Evolutionary conservation across 2,329 filamentous ascomycete species (phyloP), one percentile per base, ranked within the genome.

Genomic region (Xenoacremonium recifei): DNA sequence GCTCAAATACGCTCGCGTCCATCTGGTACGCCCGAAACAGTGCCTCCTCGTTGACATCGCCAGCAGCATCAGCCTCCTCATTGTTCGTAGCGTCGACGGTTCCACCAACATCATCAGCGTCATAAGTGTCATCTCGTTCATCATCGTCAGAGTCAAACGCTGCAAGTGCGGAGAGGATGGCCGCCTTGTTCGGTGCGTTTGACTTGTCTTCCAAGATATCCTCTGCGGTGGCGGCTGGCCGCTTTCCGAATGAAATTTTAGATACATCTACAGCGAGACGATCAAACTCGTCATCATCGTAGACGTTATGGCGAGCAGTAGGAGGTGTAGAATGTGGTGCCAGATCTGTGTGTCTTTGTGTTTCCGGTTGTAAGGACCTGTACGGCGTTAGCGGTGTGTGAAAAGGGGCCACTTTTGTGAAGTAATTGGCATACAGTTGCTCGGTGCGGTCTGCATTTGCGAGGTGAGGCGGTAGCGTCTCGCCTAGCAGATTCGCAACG

Each of bases 61-160:
- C 67, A 5, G 53, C 57, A 12, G 66, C 71, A 42, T 76, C 71
- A 1, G 67, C 67, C 44, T 78, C 74, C 44, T 78, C 74, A 38
- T 80, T 78, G 25, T 77, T 73, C n/a, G 80, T 74, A 5, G 78
- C 72, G 15, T 96, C 90, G 3, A 96, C 83, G 0, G 87, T 88
- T 17, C 92, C 91, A 25, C 93, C 93, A 3, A 97, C 89, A 59
- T 97, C 93, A 37, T 83, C 89, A 2, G 85, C 82, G 57, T 99
- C 93, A 61, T 99, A 99, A 0, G 92, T 97, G 63, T 99, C 93
- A 63, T 99, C 93, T 25, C 90, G 81, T 68, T 99, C 93, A 62
- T 99, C 93, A 53, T 97, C 93, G 55, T 97, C 92, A 0, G 85
- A 85, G 67, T 97, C 91, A 53, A 97, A 96, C 1, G 85, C 79